Conservation (phyloP, 495 filamentous ascomycete genomes). For the Hypoxylon intermedium region DNA sequence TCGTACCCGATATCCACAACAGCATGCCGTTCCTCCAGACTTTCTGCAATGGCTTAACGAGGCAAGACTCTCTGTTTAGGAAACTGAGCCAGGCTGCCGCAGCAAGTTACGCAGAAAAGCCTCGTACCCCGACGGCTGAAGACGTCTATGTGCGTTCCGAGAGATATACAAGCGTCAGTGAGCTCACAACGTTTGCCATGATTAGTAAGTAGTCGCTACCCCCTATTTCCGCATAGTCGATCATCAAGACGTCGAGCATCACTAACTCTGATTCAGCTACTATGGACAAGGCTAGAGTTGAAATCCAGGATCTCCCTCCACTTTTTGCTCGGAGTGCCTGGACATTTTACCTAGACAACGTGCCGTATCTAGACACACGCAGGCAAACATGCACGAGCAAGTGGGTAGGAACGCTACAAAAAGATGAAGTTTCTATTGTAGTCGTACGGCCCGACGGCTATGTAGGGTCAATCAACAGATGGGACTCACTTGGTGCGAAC, state of each 20-base stretch:
- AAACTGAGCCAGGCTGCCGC: conserved; percentile 56
- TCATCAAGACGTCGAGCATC: background rate
- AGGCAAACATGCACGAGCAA: conserved; percentile 62
- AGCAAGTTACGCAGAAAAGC: conserved; percentile 60
- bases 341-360: conserved; percentile 71
- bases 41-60: conserved; percentile 56
- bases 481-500: conserved; percentile 54
- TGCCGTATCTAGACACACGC: conserved; percentile 56
- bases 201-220: conserved; percentile 48
- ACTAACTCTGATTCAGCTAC: conserved; percentile 52
- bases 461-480: conserved; percentile 64
- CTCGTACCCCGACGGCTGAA: conserved; percentile 54
- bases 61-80: conserved; percentile 54
- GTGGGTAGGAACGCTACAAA: conserved; percentile 65
- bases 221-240: background rate
- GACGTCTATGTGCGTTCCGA: conserved; percentile 67
- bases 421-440: conserved; percentile 61
- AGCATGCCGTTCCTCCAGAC: conserved; percentile 60
- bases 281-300: conserved; percentile 62
- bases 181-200: conserved; percentile 65
- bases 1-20: conserved; percentile 63
- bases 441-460: conserved; percentile 74
- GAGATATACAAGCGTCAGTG: conserved; percentile 66
- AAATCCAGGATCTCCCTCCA: conserved; percentile 65
- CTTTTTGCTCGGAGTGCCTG: conserved; percentile 66